Base-by-base conservation (phyloP, 2,329 filamentous ascomycete genomes). In the Teratosphaeria gauchensis region DNA sequence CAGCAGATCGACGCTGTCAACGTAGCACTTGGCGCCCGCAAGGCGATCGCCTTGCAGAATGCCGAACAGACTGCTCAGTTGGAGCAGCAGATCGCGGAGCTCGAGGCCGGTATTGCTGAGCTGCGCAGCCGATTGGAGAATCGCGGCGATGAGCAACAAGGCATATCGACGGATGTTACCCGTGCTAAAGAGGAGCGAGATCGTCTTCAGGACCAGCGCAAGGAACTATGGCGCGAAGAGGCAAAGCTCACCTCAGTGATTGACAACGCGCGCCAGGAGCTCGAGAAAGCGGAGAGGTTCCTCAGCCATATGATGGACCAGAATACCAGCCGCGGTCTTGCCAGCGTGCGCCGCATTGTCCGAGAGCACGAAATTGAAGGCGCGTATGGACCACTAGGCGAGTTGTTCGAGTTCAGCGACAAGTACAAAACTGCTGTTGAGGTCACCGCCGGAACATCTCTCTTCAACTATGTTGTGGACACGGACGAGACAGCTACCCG, bases 401-500 rank as follows among this genome's bases (percentile, higher is more conserved):
- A 99, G 72, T 82, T 99, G n/a, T 84, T 97, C 66, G 84, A 91
- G 57, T 90, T 96, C 54, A 84, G 81, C 59, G 90, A 96, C 56
- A 83, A 84, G 56, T 97, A 96, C 74, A 85, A 91, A 61, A 85
- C 92, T 11, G 90, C 94, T 1, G 88, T 95, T 9, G 94, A 99
- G 74, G 90, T 95, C 66, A 94, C 92, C 56, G 94, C 92, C 2
- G 94, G 94, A 19, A 87, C 86, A 63, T 95, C 90, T 71, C 80
- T 99, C 8, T 99, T 99, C 75, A 90, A 99, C 74, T 96, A 96
- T 65, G 86, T 99, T 11, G 92, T 97, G 51, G 92, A 99, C 72
- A 92, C 88, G 55, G 90, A 95, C 61, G 84, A 88, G 48, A 96
- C 92, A 0, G 91, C 92, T 0, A 90, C 89, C 1, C 84, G 84